Conservation (phyloP, 768 basidiomycete species). For the Trametes villosa region DNA sequence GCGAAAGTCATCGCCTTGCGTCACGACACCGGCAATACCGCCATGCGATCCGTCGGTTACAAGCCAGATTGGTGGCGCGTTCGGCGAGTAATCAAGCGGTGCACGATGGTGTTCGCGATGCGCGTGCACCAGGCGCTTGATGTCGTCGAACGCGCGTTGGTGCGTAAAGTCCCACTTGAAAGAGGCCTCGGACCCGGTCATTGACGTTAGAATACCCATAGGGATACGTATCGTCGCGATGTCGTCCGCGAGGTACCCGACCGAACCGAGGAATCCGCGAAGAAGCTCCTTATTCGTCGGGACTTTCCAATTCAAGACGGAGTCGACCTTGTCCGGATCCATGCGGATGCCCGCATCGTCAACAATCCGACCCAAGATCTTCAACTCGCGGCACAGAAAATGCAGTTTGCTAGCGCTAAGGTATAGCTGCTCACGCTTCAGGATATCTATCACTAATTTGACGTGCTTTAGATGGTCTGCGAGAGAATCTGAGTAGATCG, state of each 20-base stretch:
- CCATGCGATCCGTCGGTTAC: constrained; percentile 29
- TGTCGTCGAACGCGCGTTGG: constrained; percentile 38
- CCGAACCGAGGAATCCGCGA: constrained; percentile 38
- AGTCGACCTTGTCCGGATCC: constrained; percentile 50
- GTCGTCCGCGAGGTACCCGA: constrained; percentile 41
- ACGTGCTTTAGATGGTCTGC: constrained; percentile 34
- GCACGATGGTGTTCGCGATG: constrained; percentile 24
- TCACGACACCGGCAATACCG: constrained; percentile 25
- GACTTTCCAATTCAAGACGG: constrained; percentile 35
- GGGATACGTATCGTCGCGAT: constrained; percentile 39
- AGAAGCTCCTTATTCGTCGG: constrained; percentile 39
- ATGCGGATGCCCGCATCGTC: constrained; percentile 44
- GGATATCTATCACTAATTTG: constrained; percentile 15
- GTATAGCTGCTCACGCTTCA: constrained; percentile 22
- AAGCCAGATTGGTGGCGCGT: constrained; percentile 28
- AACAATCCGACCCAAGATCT: constrained; percentile 40
- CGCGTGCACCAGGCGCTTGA: constrained; percentile 20
- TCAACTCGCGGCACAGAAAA: constrained; percentile 25
- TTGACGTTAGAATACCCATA: constrained; percentile 39
- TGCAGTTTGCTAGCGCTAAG: constrained; percentile 29
- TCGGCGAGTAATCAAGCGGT: constrained; percentile 29
- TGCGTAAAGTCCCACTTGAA: constrained; percentile 36
- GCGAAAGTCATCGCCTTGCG: constrained; percentile 29
- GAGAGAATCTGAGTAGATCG: constrained; percentile 35
- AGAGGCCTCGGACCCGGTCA: constrained; percentile 16